Base-by-base conservation (phyloP, 306 rosid genomes). In the Crotalaria pallida region DNA sequence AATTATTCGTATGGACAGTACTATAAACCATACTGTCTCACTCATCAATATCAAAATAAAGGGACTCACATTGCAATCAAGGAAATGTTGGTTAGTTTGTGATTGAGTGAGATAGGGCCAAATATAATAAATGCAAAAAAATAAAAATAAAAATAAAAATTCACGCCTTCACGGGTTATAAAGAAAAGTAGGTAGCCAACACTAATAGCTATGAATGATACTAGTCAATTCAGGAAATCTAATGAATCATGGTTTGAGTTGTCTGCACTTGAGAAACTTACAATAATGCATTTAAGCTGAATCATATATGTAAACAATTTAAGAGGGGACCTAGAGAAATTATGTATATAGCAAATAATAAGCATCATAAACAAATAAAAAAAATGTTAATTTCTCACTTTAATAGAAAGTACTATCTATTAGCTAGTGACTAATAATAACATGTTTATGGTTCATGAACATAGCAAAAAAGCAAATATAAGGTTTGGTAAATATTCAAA, bases 41-140 rank as follows among this genome's bases (percentile, higher is more conserved):
- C 24, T 59, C 49, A 23, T 40, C 49, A 24, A 29, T n/a, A 40
- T 21, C 53, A 58, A 49, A 50, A 52, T 18, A 9, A 59, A 11
- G 66, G 22, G 16, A 5, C 47, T 22, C 44, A 7, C 45, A 19
- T 36, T 17, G 4, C 26, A 49, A 17, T 13, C n/a, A 21, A 18
- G 16, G 5, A 56, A 15, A 17, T 47, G 44, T 29, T 52, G 26
- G 68, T 2, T 55, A 19, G 72, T 1, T 60, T 16, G 3, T 13
- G 49, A 21, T 29, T 15, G 55, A 36, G 4, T 1, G 4, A n/a
- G 31, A 29, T 24, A n/a, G 13, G 24, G 76, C 69, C 62, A 43
- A 41, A 52, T 15, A n/a, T 33, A 52, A 73, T 83, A 31, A 85
- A 85, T 79, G 80, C 62, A 47, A 41, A n/a, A n/a, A n/a, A n/a